Evolutionary conservation across 306 rosid species (phyloP).

Genomic region (Castanea sativa): DNA sequence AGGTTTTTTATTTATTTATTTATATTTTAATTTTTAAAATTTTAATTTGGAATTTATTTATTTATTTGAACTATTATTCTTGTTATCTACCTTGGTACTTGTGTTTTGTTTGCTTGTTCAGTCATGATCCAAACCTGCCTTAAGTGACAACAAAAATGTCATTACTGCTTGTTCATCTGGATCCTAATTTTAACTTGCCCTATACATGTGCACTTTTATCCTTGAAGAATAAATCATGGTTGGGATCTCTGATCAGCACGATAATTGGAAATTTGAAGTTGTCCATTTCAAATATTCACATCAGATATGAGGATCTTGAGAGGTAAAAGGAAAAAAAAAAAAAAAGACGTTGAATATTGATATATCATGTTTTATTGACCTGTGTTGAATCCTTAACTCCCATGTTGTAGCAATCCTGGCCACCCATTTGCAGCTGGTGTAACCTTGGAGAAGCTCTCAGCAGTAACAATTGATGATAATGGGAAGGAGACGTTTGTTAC

Average conservation of each 20-base stretch:
- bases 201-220: slow-evolving; percentile 11
- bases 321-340: slow-evolving; percentile 39
- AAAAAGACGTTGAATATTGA: not conserved
- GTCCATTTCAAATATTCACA: slow-evolving; percentile 87
- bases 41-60: too few relatives aligned
- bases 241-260: slow-evolving; percentile 93
- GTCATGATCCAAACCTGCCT: not conserved
- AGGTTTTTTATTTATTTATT: not conserved
- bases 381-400: slow-evolving; percentile 29
- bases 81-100: not conserved
- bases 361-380: not conserved
- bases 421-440: slow-evolving; percentile 95
- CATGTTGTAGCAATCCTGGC: slow-evolving; percentile 83
- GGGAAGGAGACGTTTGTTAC: slow-evolving; percentile 87
- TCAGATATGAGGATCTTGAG: slow-evolving; percentile 93
- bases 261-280: slow-evolving; percentile 93
- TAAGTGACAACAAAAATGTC: not conserved
- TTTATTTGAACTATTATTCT: not conserved
- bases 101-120: not conserved
- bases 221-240: slow-evolving; percentile 82
- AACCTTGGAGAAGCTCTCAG: slow-evolving; percentile 83
- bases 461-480: slow-evolving; percentile 80
- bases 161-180: not conserved
- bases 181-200: slow-evolving; percentile 10
- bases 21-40: too few relatives aligned